Conservation (phyloP, 1,284 basidiomycete genomes). For the Macrocystidia cucumis region DNA sequence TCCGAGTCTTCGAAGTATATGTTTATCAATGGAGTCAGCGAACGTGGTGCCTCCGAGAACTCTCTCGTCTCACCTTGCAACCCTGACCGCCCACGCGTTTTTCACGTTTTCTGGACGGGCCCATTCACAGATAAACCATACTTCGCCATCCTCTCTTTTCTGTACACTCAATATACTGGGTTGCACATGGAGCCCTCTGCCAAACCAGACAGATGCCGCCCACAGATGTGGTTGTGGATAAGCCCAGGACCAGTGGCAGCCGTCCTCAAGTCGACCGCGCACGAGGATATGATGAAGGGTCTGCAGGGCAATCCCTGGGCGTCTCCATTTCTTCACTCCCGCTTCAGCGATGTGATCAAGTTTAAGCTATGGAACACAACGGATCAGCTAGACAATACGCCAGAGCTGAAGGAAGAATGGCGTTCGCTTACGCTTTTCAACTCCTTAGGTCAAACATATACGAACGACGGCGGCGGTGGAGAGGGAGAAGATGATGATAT, state of each 20-base stretch:
- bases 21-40: too few species aligned
- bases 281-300: conserved; percentile 59
- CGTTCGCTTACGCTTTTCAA: conserved; percentile 63
- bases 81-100: conserved; percentile 61
- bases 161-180: conserved; percentile 78
- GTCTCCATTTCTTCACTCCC: conserved; percentile 73
- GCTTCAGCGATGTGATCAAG: conserved; percentile 75
- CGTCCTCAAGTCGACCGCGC: conserved; percentile 65
- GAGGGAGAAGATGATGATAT: conserved; percentile 35
- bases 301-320: conserved; percentile 79
- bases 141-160: conserved; percentile 69
- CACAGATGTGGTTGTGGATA: conserved; percentile 87
- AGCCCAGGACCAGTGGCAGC: conserved; percentile 69
- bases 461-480: conserved; percentile 60
- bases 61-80: too few species aligned
- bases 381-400: conserved; percentile 76
- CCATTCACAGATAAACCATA: conserved; percentile 84
- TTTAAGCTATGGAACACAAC: conserved; percentile 92
- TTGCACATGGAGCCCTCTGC: conserved; percentile 33
- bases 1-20: too few species aligned
- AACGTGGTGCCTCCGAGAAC: too few species aligned
- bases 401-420: conserved; percentile 77
- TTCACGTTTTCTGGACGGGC: conserved; percentile 86
- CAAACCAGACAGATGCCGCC: conserved; percentile 44
- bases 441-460: too few species aligned